Conservation (phyloP, 2,329 filamentous ascomycete species). For the Microdochium nivale region DNA sequence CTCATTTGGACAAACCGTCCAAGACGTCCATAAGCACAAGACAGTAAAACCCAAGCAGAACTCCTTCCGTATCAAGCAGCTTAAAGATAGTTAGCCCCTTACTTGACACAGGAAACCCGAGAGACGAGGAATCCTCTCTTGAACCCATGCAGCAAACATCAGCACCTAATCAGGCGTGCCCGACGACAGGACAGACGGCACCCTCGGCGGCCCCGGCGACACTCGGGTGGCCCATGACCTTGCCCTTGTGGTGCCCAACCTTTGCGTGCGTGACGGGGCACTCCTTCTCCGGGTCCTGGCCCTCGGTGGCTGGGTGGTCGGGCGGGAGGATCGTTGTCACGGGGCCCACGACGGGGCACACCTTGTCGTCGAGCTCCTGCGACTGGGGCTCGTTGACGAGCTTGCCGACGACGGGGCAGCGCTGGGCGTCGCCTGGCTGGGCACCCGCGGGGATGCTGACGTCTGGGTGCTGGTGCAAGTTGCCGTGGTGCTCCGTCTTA, state of each 20-base stretch:
- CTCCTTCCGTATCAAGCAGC: no score
- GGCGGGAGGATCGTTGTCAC: constrained; percentile 32
- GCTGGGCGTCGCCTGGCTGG: constrained; percentile 23
- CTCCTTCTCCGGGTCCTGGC: constrained; percentile 21
- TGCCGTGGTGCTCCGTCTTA: constrained; percentile 30
- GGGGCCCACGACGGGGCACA: constrained; percentile 32
- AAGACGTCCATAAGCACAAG: no score
- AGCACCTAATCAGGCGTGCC: constrained; percentile 5
- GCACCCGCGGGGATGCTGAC: constrained; percentile 18
- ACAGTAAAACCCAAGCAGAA: no score
- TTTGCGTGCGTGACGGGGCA: constrained; percentile 33
- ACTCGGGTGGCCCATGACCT: constrained; percentile 25
- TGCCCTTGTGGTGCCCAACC: constrained; percentile 32
- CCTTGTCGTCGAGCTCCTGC: constrained; percentile 29
- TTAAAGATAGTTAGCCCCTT: no score
- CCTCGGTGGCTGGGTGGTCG: constrained; percentile 24
- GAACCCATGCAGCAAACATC: no score
- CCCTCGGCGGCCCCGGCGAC: constrained; percentile 18
- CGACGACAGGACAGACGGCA: constrained; percentile 29
- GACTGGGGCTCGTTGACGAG: constrained; percentile 26
- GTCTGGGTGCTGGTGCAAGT: constrained; percentile 29
- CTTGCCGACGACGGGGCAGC: constrained; percentile 25
- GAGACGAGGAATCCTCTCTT: no score
- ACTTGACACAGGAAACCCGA: not conserved
- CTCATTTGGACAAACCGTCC: no score